Percentiles rank a stretch among this genome's conserved stretches.
These are phyloP conservation scores for Austroboletus festivus DNA, from an alignment of 768 basidiomycete species.

Conservation along the genomic window DNA sequence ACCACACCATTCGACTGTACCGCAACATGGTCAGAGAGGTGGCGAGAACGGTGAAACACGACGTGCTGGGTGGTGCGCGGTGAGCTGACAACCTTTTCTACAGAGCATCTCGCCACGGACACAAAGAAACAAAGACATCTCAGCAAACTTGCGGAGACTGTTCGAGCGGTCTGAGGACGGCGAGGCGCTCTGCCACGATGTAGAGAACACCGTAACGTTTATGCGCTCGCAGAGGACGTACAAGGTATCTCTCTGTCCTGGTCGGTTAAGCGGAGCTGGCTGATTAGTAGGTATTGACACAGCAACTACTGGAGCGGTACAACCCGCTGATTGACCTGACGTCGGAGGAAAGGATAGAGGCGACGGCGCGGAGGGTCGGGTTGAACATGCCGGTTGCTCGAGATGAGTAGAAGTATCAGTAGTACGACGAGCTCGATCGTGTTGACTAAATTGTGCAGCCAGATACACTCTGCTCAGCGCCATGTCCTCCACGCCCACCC, in stretches of 20 bases:
- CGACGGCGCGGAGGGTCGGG: constrained; percentile 85
- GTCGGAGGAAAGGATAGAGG: constrained; percentile 73
- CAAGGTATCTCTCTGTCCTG: constrained; percentile 50
- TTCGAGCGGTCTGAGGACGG: constrained; percentile 38
- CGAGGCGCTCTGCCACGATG: constrained; percentile 40
- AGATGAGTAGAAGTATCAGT: constrained; percentile 6
- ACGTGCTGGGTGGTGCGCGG: not conserved
- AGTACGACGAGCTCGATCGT: no score
- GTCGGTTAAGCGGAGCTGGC: not conserved
- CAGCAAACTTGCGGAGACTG: constrained; percentile 51
- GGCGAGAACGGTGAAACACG: constrained; percentile 22
- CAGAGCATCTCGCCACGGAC: constrained; percentile 39
- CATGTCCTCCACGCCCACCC: constrained; percentile 24
- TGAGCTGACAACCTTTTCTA: not conserved
- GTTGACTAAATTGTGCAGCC: no score
- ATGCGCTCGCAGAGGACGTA: constrained; percentile 70
- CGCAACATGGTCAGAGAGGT: constrained; percentile 31
- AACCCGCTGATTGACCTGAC: constrained; percentile 83
- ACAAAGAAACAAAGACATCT: constrained; percentile 41
- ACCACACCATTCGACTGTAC: constrained; percentile 21
- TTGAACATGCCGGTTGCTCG: constrained; percentile 69
- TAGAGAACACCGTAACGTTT: constrained; percentile 64
- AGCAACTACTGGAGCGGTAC: constrained; percentile 83
- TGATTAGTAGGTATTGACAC: constrained; percentile 1
- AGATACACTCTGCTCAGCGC: not conserved